These are phyloP conservation scores for Coemansia reversa DNA, from an alignment of 192 early-diverging fungal species.

Conservation along the genomic window DNA sequence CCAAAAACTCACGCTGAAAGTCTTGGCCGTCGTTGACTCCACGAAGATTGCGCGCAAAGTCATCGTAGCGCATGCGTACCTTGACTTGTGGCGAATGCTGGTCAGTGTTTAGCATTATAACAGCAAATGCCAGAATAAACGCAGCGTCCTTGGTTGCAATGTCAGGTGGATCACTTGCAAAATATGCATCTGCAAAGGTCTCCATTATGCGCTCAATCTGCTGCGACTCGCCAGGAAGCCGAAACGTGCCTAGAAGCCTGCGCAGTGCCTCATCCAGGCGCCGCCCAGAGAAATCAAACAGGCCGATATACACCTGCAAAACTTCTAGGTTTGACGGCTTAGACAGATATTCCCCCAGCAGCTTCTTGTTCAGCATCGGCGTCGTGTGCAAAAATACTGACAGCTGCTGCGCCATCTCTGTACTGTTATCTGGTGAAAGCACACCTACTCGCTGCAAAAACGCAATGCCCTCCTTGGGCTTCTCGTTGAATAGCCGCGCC, in stretches of 20 bases:
- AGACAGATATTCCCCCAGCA: conserved; percentile 86
- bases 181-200: conserved; percentile 83
- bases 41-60: conserved; percentile 85
- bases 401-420: conserved; percentile 48
- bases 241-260: conserved; percentile 88
- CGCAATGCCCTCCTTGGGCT: conserved; percentile 79
- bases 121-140: conserved; percentile 86
- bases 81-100: conserved; percentile 93
- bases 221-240: conserved; percentile 96
- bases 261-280: conserved; percentile 92
- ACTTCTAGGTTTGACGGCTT: conserved; percentile 82
- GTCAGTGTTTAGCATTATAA: conserved; percentile 99
- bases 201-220: conserved; percentile 96
- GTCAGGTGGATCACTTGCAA: conserved; percentile 58
- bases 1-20: conserved; percentile 80
- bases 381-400: conserved; percentile 78
- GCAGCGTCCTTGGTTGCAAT: conserved; percentile 80
- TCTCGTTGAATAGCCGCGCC: conserved; percentile 80
- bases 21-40: conserved; percentile 85
- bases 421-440: conserved; percentile 24
- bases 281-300: conserved; percentile 86
- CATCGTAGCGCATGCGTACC: conserved; percentile 84
- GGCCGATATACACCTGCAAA: conserved; percentile 77
- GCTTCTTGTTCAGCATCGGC: conserved; percentile 81
- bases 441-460: conserved; percentile 66